Conservation (phyloP, 352 stramenopile species). For the Aphanomyces stellatus region DNA sequence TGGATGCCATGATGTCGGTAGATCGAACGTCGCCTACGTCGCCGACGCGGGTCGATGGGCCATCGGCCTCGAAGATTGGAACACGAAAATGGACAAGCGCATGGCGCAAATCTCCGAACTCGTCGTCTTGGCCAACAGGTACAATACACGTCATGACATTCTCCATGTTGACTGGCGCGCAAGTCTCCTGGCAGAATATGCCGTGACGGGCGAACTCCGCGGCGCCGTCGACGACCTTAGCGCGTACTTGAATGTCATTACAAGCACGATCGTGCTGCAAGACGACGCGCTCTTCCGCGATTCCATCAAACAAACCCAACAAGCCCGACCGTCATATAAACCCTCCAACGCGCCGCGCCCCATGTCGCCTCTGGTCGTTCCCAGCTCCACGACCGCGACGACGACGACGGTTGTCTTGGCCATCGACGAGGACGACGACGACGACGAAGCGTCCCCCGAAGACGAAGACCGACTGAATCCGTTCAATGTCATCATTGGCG, state of each 20-base stretch:
- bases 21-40: conserved; percentile 60
- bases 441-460: conserved; percentile 18
- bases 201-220: conserved; percentile 45
- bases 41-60: conserved; percentile 68
- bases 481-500: conserved; percentile 43
- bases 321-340: neutral
- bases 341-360: too few species aligned
- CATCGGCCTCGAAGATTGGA: conserved; percentile 77
- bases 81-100: conserved; percentile 81
- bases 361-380: neutral
- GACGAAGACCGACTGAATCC: conserved; percentile 67
- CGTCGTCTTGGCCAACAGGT: conserved; percentile 66
- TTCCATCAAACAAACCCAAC: conserved; percentile 10
- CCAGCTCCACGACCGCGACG: neutral
- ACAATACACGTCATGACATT: neutral
- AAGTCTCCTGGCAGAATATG: conserved; percentile 57
- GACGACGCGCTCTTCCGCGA: conserved; percentile 24
- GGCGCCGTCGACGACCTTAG: conserved; percentile 51
- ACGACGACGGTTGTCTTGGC: neutral
- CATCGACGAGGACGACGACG: conserved; percentile 9
- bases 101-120: conserved; percentile 72
- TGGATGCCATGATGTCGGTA: conserved; percentile 14
- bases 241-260: conserved; percentile 55
- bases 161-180: neutral
- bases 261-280: conserved; percentile 52